Conservation (phyloP, 1,284 basidiomycete species). For the Anthracocystis panici-leucophaei region DNA sequence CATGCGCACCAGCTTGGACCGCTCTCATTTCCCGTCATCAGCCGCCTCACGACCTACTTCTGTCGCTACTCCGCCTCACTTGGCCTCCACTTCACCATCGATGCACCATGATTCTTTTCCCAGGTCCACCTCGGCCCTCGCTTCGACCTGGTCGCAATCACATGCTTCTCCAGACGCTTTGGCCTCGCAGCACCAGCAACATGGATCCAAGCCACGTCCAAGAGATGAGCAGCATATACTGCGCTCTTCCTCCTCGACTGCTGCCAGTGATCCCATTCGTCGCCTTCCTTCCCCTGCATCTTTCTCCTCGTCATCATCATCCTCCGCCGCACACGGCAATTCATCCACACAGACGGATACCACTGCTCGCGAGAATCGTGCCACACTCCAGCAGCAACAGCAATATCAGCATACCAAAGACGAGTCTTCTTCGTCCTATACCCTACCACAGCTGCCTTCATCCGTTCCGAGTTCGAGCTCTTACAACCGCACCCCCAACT, state of each 20-base stretch:
- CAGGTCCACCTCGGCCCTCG: conserved; percentile 2
- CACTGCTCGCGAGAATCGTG: not conserved
- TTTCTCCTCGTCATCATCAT: not conserved
- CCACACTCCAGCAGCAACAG: not conserved
- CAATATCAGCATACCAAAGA: not conserved
- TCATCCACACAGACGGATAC: conserved; percentile 8
- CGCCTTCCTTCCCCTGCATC: not conserved
- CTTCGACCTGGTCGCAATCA: not conserved
- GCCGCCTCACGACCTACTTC: conserved; percentile 1
- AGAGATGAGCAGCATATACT: conserved; percentile 4
- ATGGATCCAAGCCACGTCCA: not conserved
- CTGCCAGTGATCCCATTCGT: not conserved
- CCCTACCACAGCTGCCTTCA: conserved; percentile 13
- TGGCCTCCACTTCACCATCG: not conserved
- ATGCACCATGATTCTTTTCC: not conserved
- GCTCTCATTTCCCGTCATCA: conserved; percentile 4
- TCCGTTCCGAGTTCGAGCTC: conserved; percentile 13
- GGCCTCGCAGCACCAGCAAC: not conserved
- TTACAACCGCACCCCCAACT: not conserved
- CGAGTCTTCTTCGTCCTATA: conserved; percentile 8
- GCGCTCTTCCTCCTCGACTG: not conserved
- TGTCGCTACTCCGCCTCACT: not conserved
- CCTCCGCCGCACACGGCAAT: not conserved
- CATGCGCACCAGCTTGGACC: conserved; percentile 34
- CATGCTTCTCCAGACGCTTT: not conserved